Evolutionary conservation across 495 filamentous ascomycete species (phyloP).

Genomic region (Daldinia caldariorum): DNA sequence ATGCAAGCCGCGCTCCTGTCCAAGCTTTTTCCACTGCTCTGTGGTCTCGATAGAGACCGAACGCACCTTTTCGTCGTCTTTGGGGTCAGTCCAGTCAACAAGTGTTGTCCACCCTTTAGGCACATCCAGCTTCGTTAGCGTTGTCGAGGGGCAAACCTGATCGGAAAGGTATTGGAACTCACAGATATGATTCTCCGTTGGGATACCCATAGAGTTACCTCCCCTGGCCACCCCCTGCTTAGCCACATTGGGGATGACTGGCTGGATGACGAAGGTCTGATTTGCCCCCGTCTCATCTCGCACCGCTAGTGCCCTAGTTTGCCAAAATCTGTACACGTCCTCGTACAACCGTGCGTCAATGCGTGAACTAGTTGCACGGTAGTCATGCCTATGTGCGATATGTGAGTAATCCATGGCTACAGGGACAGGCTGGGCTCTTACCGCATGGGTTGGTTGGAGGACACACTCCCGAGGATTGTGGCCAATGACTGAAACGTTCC

Average conservation of each 20-base stretch:
- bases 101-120: slow-evolving; percentile 35
- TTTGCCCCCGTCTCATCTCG: slow-evolving; percentile 37
- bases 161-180: too few species aligned
- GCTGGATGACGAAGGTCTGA: slow-evolving; percentile 47
- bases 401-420: too few species aligned
- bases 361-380: slow-evolving; percentile 31
- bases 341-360: slow-evolving; percentile 46
- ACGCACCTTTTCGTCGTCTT: slow-evolving; percentile 28
- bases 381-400: slow-evolving; percentile 48
- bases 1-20: slow-evolving; percentile 5
- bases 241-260: slow-evolving; percentile 24
- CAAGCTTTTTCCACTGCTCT: slow-evolving; percentile 21
- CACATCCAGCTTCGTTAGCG: background rate
- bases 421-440: too few species aligned
- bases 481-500: too few species aligned
- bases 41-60: slow-evolving; percentile 18
- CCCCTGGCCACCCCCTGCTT: slow-evolving; percentile 21
- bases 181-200: slow-evolving; percentile 20
- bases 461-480: too few species aligned
- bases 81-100: slow-evolving; percentile 28
- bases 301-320: slow-evolving; percentile 19
- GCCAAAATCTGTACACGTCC: slow-evolving; percentile 45
- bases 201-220: slow-evolving; percentile 32
- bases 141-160: too few species aligned
- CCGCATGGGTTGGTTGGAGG: too few species aligned